Percentiles rank a stretch among this genome's conserved stretches.
These are phyloP conservation scores for Beauveria sp. DNA, from an alignment of 2,329 filamentous ascomycete species.

Conservation along the genomic window DNA sequence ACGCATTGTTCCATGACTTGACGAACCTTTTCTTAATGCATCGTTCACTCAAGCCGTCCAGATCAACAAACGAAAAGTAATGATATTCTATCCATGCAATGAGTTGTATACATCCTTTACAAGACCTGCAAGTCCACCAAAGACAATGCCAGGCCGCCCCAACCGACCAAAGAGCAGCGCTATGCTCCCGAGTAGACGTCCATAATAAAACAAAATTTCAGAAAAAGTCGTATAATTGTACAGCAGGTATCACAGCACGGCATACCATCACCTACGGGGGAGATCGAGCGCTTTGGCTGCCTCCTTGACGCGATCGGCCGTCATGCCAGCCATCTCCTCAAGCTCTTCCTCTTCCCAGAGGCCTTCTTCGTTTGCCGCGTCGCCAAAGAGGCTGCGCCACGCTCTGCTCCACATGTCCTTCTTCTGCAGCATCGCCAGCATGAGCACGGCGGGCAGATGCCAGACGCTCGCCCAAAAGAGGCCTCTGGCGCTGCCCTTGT, in stretches of 20 bases:
- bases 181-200: background rate
- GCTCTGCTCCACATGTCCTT: conserved; percentile 82
- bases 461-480: conserved; percentile 98
- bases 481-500: conserved; percentile 70
- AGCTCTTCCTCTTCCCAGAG: conserved; percentile 50
- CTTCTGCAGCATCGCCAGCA: conserved; percentile 86
- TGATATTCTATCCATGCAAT: conserved; percentile 9
- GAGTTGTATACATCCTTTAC: conserved; percentile 1
- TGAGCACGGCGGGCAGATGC: conserved; percentile 85
- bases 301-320: conserved; percentile 20
- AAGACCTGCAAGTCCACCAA: background rate
- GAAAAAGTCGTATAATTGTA: conserved; percentile 9
- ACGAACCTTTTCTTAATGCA: background rate
- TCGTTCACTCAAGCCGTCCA: background rate
- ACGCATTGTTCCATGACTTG: background rate
- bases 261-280: background rate
- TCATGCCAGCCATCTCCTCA: conserved; percentile 32
- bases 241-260: background rate
- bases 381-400: conserved; percentile 61
- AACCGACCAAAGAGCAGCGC: background rate
- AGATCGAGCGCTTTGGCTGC: conserved; percentile 8
- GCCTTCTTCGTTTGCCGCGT: conserved; percentile 51
- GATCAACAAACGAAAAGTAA: background rate
- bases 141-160: background rate
- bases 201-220: conserved; percentile 18